Conservation (phyloP, 352 stramenopile species). For the Globisporangium solare region DNA sequence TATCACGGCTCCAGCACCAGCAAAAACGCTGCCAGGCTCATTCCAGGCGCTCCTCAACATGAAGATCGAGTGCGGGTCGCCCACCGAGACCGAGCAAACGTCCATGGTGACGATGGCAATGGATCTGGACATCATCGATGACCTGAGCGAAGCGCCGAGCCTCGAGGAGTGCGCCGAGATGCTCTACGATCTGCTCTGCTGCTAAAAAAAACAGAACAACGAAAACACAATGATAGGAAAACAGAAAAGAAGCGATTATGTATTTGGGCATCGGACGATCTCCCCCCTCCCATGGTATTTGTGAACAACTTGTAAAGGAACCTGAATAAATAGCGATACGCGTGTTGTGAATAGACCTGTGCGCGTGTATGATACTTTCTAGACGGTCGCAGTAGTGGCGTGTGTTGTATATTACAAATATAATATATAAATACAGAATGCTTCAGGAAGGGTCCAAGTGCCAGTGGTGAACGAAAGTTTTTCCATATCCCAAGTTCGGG, state of each 20-base stretch:
- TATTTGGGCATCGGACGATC: background rate
- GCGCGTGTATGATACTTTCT: too few species aligned
- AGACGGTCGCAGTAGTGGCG: too few species aligned
- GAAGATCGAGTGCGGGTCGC: background rate
- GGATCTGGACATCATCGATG: slow-evolving; percentile 22
- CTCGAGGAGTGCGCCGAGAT: slow-evolving; percentile 64
- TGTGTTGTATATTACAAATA: too few species aligned
- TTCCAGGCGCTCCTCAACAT: background rate
- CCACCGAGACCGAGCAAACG: too few species aligned
- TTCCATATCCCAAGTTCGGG: too few species aligned
- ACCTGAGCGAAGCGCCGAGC: slow-evolving; percentile 42
- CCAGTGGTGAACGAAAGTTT: too few species aligned
- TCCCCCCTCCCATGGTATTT: too few species aligned
- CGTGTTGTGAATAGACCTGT: too few species aligned
- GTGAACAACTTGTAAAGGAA: too few species aligned
- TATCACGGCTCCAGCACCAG: background rate
- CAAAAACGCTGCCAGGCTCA: background rate
- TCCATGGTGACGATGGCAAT: background rate
- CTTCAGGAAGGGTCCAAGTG: too few species aligned
- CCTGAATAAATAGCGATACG: too few species aligned
- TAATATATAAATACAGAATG: too few species aligned
- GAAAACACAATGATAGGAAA: background rate
- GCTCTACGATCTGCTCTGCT: slow-evolving; percentile 67
- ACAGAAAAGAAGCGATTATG: background rate
- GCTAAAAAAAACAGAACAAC: slow-evolving; percentile 1